Evolutionary conservation across 1,284 basidiomycete genomes (phyloP), one percentile per base, ranked within the genome.

Genomic region (Cryptococcus sp.): DNA sequence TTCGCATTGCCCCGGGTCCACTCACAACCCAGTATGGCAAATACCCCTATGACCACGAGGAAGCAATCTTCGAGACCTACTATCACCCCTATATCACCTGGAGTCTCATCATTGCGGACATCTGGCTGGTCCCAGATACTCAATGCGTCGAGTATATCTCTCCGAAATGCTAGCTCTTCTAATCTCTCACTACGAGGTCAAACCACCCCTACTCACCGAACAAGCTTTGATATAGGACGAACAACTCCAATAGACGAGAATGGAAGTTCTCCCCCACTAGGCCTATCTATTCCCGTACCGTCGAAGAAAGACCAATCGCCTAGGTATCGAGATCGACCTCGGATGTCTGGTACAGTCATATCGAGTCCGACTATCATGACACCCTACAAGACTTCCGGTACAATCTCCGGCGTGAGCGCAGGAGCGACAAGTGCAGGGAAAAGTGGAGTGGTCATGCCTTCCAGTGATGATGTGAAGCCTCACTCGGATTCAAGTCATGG

Each of bases 71-170:
- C 49, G 0, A 46, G 42, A 35, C 31, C 53, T 8, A 52, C 45
- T 43, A 36, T 55, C 31, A 58, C 58, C 4, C 56, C 57, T n/a
- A 57, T 60, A 31, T 59, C 64, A 2, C 55, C 57, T 8, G 57
- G 58, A 14, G 38, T 47, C 23, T 56, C 59, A 15, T 67, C 65
- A 5, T 70, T 63, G 51, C 56, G 67, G 11, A 67, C 60, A n/a
- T 71, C 71, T 4, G 70, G 71, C 3, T 74, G 68, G 68, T 70
- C 67, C 10, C 70, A 73, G 50, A 68, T 74, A 42, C 59, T 73
- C 33, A 70, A 68, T 48, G 62, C 65, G 3, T 71, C 70, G 7
- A 65, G 64, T 10, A 66, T 72, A 43, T 67, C 66, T 6, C 52
- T 70, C 8, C 23, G 23, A 23, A 62, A 67, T 10, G 66, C 38